Base-by-base conservation (phyloP, 805 yeast genomes). In the Teunomyces barrocoloradensis region DNA sequence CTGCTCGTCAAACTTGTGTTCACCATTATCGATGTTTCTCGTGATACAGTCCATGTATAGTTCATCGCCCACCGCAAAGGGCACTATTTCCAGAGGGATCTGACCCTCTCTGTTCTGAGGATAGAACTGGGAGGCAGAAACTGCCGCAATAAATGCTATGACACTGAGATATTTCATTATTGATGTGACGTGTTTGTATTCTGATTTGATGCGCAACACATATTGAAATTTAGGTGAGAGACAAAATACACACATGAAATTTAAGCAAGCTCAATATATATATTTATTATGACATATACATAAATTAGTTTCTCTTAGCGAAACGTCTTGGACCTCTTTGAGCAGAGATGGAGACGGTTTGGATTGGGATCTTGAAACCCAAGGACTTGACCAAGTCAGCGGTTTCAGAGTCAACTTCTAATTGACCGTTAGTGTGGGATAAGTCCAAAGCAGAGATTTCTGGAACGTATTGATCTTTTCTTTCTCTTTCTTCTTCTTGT, bases 401-500 rank as follows among this genome's bases (percentile, higher is more conserved):
- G 69, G 98, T 92, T 80, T 90, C 97, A 73, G 87, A 81, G 78
- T 92, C 99, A 73, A 92, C 96, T 80, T 89, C 91, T 77, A 94
- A 88, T 73, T 87, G 94, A 75, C 90, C 90, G 80, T 90, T 89
- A 74, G 94, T 85, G 86, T 88, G 89, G 64, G 95, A 84, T 73
- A 94, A 87, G 82, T 94, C 98, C 76, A 94, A 89, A 78, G 99
- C 99, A 73, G 99, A 95, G 73, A 91, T 96, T 77, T 91, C 98
- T 80, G 99, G 99, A 71, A 95, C 99, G 81, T 91, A 94, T 83
- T 94, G 99, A 81, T 94, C 98, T 82, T 95, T 94, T 83, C 99
- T 89, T 84, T 94, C 99, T 86, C 99, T 92, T 87, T 94, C 99
- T 83, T 94, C 99, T 84, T 94, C 99, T 85, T 94, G 99, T 74